A percentile compares a stretch with the other conserved stretches of the same genome.
These are phyloP conservation scores for Penicillium sclerotigenum DNA, from an alignment of 2,329 filamentous ascomycete species.

Conservation along the genomic window DNA sequence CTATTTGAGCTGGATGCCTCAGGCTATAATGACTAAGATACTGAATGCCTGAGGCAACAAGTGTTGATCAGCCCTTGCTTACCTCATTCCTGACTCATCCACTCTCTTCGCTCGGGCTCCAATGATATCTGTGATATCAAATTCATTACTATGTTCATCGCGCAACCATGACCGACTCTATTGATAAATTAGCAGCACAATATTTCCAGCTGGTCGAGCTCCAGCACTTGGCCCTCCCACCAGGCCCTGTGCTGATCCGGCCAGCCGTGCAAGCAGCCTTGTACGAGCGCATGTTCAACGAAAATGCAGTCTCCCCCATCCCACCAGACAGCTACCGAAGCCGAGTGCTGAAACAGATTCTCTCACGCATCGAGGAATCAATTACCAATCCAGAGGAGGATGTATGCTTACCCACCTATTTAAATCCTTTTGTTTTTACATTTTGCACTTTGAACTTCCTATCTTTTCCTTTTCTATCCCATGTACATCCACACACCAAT, in stretches of 20 bases:
- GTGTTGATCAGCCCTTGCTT: neutral
- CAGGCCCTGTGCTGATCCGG: slow-evolving; percentile 55
- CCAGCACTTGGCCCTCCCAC: slow-evolving; percentile 61
- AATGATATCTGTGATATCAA: slow-evolving; percentile 10
- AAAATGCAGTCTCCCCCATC: slow-evolving; percentile 52
- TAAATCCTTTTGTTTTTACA: slow-evolving; percentile 12
- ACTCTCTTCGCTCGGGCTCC: slow-evolving; percentile 3
- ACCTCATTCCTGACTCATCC: slow-evolving; percentile 9
- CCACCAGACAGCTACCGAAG: slow-evolving; percentile 69
- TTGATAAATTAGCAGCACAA: slow-evolving; percentile 57
- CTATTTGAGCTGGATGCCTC: slow-evolving; percentile 15
- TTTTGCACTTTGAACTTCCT: neutral
- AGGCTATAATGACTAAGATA: slow-evolving; percentile 3
- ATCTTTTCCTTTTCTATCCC: slow-evolving; percentile 5
- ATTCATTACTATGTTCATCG: neutral
- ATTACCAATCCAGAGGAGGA: slow-evolving; percentile 81
- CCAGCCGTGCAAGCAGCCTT: slow-evolving; percentile 64
- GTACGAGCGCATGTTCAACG: slow-evolving; percentile 64
- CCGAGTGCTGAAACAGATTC: slow-evolving; percentile 69
- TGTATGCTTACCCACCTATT: slow-evolving; percentile 53
- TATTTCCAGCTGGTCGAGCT: slow-evolving; percentile 73
- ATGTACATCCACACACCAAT: slow-evolving; percentile 12
- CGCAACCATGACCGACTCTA: slow-evolving; percentile 19
- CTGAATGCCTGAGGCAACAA: slow-evolving; percentile 2
- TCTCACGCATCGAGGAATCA: slow-evolving; percentile 66